Base-by-base conservation (phyloP, 2,329 filamentous ascomycete genomes). In the Verticillium nonalfalfae region DNA sequence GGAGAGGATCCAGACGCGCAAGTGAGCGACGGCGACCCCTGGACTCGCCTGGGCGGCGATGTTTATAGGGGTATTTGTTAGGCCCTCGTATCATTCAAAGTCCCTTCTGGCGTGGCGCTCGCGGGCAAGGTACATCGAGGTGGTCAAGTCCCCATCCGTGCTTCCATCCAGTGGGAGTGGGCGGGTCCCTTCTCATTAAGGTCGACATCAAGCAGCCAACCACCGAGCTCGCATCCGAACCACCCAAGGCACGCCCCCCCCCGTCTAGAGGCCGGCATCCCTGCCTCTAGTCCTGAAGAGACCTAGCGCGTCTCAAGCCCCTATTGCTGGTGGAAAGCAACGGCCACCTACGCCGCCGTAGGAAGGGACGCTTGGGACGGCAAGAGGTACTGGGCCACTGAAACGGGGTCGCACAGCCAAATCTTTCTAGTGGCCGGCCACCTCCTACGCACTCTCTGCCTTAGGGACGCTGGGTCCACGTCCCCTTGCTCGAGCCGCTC, bases 321-420 rank as follows among this genome's bases (percentile, higher is more conserved):
- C 57, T 58, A 45, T 58, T 58, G 57, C 57, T 40, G 38, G 57
- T 58, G 57, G 57, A 33, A 36, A 45, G 57, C 57, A 52, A 58
- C 57, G 57, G 57, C 39, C 38, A 50, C 39, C n/a, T 26, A 35
- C 31, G 15, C 26, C 38, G 33, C 45, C 57, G 33, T 31, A 26
- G 18, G 57, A 58, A 50, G 14, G 38, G 57, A 15, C 18, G 18
- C 18, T 58, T 40, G 56, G 35, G 31, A 39, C 38, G 57, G 57
- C 40, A 58, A 50, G 57, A 58, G 57, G 39, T 21, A 58, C 57
- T 38, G 36, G 56, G 38, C n/a, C 39, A 40, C 38, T 58, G 57
- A 58, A 58, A 58, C 57, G 57, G 57, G 57, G 57, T 58, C 38
- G 57, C 57, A 58, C 57, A 58, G 57, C 57, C 57, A 50, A 58